Evolutionary conservation across 148 eudicot species (phyloP).

Genomic region (Diospyros lotus): DNA sequence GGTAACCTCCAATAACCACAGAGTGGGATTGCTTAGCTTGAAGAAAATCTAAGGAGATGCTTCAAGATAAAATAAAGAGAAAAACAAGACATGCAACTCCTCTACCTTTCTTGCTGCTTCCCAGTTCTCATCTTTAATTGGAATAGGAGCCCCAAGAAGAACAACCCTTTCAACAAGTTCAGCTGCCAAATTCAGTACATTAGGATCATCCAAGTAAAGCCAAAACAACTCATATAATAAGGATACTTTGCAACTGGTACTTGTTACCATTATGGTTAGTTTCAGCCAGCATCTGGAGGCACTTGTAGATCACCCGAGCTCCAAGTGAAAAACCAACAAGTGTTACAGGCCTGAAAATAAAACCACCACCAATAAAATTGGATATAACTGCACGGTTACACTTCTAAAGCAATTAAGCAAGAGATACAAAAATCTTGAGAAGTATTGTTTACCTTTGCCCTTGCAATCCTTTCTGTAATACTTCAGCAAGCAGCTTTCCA

Average conservation of each 20-base stretch:
- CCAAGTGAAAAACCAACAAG: conserved; percentile 96
- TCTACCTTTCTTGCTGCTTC: conserved; percentile 86
- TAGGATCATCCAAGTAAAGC: conserved; percentile 8
- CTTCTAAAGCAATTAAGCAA: not conserved
- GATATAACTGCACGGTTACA: conserved; percentile 1
- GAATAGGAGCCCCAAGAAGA: conserved; percentile 86
- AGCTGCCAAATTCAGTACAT: conserved; percentile 41
- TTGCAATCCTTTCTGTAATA: conserved; percentile 76
- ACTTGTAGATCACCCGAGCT: conserved; percentile 89
- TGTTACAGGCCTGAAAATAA: conserved; percentile 85
- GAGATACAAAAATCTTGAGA: conserved; percentile 6
- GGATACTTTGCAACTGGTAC: not conserved
- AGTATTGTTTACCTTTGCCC: conserved; percentile 67
- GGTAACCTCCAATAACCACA: conserved; percentile 10
- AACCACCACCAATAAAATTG: conserved; percentile 15
- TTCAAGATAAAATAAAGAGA: not conserved
- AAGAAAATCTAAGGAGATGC: not conserved
- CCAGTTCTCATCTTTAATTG: conserved; percentile 84
- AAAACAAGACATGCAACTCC: not conserved
- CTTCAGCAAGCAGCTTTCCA: conserved; percentile 93
- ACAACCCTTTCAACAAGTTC: conserved; percentile 92
- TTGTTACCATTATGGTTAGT: conserved; percentile 49
- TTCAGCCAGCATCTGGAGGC: conserved; percentile 74
- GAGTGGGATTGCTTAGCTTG: not conserved
- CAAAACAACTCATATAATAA: not conserved